Evolutionary conservation across 2,329 filamentous ascomycete species (phyloP).

Genomic region (Monosporascus sp.): DNA sequence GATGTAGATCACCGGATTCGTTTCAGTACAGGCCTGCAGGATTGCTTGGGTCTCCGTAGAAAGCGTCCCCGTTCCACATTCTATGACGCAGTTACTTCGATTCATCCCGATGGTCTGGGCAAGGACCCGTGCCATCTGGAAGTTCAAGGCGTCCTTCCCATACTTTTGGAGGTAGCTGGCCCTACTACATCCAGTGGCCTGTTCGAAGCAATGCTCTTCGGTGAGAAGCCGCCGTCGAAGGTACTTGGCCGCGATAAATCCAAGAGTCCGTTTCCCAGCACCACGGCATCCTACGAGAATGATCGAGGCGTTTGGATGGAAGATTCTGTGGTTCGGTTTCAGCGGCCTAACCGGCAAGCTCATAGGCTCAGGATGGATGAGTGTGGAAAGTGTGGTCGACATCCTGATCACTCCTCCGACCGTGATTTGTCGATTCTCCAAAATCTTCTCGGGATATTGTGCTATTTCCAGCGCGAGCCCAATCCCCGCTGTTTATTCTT

Average conservation of each 20-base stretch:
- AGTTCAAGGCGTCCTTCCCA: slow-evolving; percentile 57
- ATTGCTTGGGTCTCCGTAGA: slow-evolving; percentile 54
- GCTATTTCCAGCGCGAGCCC: too few relatives aligned
- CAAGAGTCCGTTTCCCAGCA: slow-evolving; percentile 66
- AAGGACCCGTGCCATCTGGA: slow-evolving; percentile 57
- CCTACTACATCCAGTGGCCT: slow-evolving; percentile 56
- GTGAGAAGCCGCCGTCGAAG: slow-evolving; percentile 63
- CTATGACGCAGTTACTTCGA: slow-evolving; percentile 59
- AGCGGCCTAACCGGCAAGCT: slow-evolving; percentile 6
- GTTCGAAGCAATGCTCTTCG: slow-evolving; percentile 62
- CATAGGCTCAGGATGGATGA: slow-evolving; percentile 5
- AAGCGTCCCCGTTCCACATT: slow-evolving; percentile 61
- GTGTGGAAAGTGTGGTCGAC: slow-evolving; percentile 14
- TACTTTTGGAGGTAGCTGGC: slow-evolving; percentile 56
- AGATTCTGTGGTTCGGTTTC: slow-evolving; percentile 35
- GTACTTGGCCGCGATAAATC: slow-evolving; percentile 66
- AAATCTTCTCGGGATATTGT: background rate
- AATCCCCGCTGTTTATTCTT: background rate
- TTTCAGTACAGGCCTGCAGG: slow-evolving; percentile 54
- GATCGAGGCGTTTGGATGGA: slow-evolving; percentile 59
- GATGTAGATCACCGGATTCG: slow-evolving; percentile 66
- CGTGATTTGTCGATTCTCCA: background rate
- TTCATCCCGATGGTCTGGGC: slow-evolving; percentile 55
- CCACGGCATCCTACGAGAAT: slow-evolving; percentile 67
- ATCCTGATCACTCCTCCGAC: slow-evolving; percentile 8